phyloP scores from a whole-genome alignment of 2,329 filamentous ascomycete species.

The Pseudovirgaria hyperparasitica region DNA sequence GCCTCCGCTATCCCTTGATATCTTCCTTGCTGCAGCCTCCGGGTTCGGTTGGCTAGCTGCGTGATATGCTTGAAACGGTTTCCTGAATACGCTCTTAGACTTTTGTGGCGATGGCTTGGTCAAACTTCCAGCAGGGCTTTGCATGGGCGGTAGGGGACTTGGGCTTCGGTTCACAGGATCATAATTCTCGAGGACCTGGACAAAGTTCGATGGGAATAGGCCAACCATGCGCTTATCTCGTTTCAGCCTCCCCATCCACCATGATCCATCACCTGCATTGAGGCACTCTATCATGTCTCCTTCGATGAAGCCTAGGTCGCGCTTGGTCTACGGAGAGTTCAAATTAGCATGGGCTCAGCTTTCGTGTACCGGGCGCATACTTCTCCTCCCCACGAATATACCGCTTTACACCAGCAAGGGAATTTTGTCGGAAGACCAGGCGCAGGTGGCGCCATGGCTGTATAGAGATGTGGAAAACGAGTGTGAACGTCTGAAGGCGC shows the following conservation, averaged over 20 bases:
- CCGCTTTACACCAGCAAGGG: constrained; percentile 81
- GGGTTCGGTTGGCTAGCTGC: constrained; percentile 29
- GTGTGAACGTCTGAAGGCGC: too few species aligned
- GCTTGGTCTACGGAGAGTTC: constrained; percentile 49
- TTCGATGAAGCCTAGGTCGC: constrained; percentile 92
- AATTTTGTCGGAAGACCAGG: constrained; percentile 59
- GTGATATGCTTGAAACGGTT: constrained; percentile 52
- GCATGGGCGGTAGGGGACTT: constrained; percentile 26
- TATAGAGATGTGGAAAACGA: too few species aligned
- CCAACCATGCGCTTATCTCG: constrained; percentile 85
- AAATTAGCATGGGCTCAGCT: constrained; percentile 2
- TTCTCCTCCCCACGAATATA: constrained; percentile 91
- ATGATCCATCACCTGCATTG: constrained; percentile 92
- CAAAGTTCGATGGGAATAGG: constrained; percentile 94
- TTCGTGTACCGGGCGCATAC: constrained; percentile 13
- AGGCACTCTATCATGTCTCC: constrained; percentile 96
- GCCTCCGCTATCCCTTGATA: constrained; percentile 17
- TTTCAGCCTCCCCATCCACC: constrained; percentile 92
- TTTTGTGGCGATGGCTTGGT: constrained; percentile 37
- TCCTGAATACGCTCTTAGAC: constrained; percentile 45
- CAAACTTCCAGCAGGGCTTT: constrained; percentile 28
- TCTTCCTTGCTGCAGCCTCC: constrained; percentile 23
- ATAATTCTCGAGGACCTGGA: constrained; percentile 77
- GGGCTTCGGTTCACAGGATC: constrained; percentile 56
- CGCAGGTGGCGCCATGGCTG: constrained; percentile 34